phyloP scores from a whole-genome alignment of 2,329 filamentous ascomycete genomes.

The Monosporascus sp. region DNA sequence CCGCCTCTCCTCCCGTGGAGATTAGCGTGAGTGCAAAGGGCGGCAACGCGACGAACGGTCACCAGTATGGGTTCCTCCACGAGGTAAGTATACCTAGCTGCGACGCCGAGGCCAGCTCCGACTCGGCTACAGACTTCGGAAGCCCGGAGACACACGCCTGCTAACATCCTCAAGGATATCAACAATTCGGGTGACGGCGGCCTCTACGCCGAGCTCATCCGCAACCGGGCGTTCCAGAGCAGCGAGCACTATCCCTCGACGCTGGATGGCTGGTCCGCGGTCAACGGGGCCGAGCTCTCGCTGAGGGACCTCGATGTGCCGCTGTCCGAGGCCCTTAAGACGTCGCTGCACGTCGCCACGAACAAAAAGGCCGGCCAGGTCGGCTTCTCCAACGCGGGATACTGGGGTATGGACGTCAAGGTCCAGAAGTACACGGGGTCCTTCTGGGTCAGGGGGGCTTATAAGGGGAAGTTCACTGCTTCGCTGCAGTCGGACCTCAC shows the following conservation, averaged over 20 bases:
- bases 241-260: conserved; percentile 36
- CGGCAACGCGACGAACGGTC: conserved; percentile 38
- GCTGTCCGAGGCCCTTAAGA: conserved; percentile 47
- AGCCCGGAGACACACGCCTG: no score
- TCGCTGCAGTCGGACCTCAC: conserved; percentile 41
- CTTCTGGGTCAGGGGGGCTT: conserved; percentile 48
- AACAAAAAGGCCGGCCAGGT: conserved; percentile 29
- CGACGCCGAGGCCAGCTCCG: no score
- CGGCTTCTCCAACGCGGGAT: conserved; percentile 50
- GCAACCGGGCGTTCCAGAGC: conserved; percentile 65
- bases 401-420: conserved; percentile 53
- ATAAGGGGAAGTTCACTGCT: conserved; percentile 42
- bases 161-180: conserved; percentile 43
- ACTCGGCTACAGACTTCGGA: no score
- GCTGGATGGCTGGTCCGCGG: conserved; percentile 40
- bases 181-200: conserved; percentile 68
- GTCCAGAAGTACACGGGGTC: conserved; percentile 43
- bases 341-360: conserved; percentile 42
- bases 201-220: conserved; percentile 66
- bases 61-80: conserved; percentile 42
- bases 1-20: conserved; percentile 24
- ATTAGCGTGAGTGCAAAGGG: conserved; percentile 33
- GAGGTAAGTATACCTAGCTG: conserved; percentile 26
- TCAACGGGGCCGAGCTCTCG: conserved; percentile 39
- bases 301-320: conserved; percentile 43